Evolutionary conservation across 176 grass and related monocot species (phyloP).

Genomic region (Triticum monococcum): DNA sequence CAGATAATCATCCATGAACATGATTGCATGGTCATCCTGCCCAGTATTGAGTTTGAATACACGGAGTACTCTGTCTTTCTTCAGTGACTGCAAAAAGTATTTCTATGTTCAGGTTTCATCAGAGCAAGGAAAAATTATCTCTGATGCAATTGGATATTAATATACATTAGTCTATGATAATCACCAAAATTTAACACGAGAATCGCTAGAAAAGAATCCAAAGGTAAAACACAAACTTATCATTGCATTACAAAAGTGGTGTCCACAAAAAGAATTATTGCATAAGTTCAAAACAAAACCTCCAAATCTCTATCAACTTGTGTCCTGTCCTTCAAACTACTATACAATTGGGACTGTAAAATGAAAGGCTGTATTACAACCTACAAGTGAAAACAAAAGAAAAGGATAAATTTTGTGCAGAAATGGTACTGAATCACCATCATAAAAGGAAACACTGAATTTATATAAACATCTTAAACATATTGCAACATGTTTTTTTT

Average conservation of each 20-base stretch:
- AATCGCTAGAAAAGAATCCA: conserved; percentile 15
- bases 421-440: neutral
- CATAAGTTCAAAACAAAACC: conserved; percentile 47
- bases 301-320: conserved; percentile 94
- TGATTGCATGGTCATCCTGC: conserved; percentile 89
- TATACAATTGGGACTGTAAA: conserved; percentile 77
- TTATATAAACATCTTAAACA: neutral
- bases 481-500: neutral
- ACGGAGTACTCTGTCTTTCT: conserved; percentile 66
- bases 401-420: neutral
- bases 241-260: neutral
- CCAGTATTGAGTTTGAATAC: conserved; percentile 86
- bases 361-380: conserved; percentile 61
- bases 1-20: conserved; percentile 89
- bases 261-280: neutral
- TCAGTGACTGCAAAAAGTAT: conserved; percentile 49
- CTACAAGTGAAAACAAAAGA: conserved; percentile 36
- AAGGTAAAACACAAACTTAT: neutral
- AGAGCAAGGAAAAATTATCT: neutral
- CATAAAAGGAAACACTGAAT: neutral
- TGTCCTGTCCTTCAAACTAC: conserved; percentile 84
- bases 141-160: neutral
- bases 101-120: neutral
- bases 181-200: neutral
- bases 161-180: neutral